A percentile compares a stretch with the other conserved stretches of the same genome.
Conservation (phyloP, 805 yeast species). For the Candida ipomoeae region DNA sequence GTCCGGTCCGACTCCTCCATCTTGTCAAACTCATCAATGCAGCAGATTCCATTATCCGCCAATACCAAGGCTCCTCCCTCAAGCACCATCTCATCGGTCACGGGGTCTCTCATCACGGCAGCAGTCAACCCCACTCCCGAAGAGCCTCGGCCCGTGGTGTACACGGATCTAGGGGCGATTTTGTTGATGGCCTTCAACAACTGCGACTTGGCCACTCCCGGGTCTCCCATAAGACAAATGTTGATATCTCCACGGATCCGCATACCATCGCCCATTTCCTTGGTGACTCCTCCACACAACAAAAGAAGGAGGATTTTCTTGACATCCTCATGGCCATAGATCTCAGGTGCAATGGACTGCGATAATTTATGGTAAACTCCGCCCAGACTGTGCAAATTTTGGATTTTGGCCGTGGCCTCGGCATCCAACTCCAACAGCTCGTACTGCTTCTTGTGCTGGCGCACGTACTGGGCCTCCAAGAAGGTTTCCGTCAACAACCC, state of each 20-base stretch:
- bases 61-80: conserved; percentile 98
- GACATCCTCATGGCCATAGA: conserved; percentile 89
- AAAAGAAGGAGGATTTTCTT: conserved; percentile 83
- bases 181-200: conserved; percentile 84
- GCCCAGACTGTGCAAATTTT: conserved; percentile 53
- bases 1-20: conserved; percentile 97
- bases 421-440: conserved; percentile 57
- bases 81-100: conserved; percentile 96
- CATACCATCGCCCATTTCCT: conserved; percentile 94
- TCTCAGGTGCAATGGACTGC: conserved; percentile 93
- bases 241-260: conserved; percentile 96
- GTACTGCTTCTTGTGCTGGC: conserved; percentile 86
- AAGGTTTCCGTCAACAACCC: conserved; percentile 93
- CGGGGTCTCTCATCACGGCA: conserved; percentile 97
- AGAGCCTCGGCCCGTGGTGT: conserved; percentile 97
- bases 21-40: conserved; percentile 98
- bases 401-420: conserved; percentile 53
- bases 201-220: conserved; percentile 99
- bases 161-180: conserved; percentile 93
- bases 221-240: conserved; percentile 96
- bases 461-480: conserved; percentile 79
- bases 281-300: conserved; percentile 92
- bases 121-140: conserved; percentile 99
- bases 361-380: conserved; percentile 78
- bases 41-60: conserved; percentile 97